Evolutionary conservation across 306 rosid genomes (phyloP), one percentile per base, ranked within the genome.

Genomic region (Acmispon strigosus): DNA sequence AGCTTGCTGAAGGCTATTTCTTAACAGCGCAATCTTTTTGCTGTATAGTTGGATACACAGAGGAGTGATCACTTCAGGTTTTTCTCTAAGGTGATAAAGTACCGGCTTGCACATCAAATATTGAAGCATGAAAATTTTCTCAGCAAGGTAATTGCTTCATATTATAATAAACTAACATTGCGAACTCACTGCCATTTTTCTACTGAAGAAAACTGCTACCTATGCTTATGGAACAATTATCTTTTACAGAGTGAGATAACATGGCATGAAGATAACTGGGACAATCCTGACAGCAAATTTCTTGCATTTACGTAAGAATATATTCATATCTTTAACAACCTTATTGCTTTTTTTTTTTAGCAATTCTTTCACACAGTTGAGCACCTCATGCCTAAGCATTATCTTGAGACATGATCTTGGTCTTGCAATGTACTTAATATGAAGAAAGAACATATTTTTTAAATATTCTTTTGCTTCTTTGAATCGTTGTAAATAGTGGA

Each of bases 181-280:
- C 48, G 52, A 53, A 41, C 39, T 18, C 39, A 10, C 16, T 19
- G 62, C 11, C 49, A 49, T 37, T 14, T 18, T 66, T 19, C 19
- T 29, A 10, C 14, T 17, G 17, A 44, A 63, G 24, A 59, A 65
- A 49, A 15, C 43, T 18, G 63, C 15, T 51, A 34, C 16, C 14
- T 13, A 39, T 79, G 60, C 81, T 80, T 59, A 78, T 62, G 62
- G 43, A 70, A 10, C 74, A 20, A 29, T 10, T 59, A 3, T 66
- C 37, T 72, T 56, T 13, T 82, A 85, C 89, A 94, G 99, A 69
- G 61, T 58, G 95, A 94, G 45, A 83, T 94, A 64, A 94, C 96
- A 18, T 94, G 99, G 99, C 99, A 91, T 53, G 99, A 94, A 79
- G 85, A 88, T 86, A 87, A 87, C 69, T 94, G 99, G 97, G 82